Conservation (phyloP, 805 yeast species). For the Kazachstania bromeliacearum region DNA sequence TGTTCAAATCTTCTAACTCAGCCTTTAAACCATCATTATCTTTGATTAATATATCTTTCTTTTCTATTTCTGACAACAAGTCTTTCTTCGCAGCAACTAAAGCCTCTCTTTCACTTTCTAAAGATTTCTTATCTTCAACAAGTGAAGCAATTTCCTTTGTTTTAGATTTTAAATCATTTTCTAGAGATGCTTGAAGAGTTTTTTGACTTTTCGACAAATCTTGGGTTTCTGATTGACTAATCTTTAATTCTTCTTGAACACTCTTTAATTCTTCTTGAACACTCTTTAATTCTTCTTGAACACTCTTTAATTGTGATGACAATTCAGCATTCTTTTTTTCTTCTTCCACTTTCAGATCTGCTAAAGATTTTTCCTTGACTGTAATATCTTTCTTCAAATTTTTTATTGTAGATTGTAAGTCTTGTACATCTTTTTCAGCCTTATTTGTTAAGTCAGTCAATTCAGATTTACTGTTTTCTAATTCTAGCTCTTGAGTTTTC, state of each 20-base stretch:
- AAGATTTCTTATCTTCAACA: background rate
- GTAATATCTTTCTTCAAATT: constrained; percentile 3
- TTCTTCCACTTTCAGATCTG: background rate
- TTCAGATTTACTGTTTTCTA: background rate
- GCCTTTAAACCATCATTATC: background rate
- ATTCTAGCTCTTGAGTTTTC: constrained; percentile 1
- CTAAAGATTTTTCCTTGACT: background rate
- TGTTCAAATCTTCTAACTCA: background rate
- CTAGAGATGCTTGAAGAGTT: background rate
- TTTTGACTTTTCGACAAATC: constrained; percentile 1
- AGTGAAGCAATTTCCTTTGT: background rate
- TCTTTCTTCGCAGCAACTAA: background rate
- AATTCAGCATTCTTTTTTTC: too few relatives aligned
- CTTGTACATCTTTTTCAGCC: constrained; percentile 1
- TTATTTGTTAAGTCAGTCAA: constrained; percentile 2
- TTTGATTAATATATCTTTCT: background rate
- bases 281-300: background rate
- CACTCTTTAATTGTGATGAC: background rate
- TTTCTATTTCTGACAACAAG: background rate
- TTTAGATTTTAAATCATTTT: background rate
- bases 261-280: background rate
- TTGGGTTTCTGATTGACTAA: background rate
- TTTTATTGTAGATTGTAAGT: constrained; percentile 3
- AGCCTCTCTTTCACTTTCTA: background rate
- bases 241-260: background rate